A percentile compares a stretch with the other conserved stretches of the same genome.
phyloP scores from a whole-genome alignment of 345 rosid genomes.

The Noccaea caerulescens region DNA sequence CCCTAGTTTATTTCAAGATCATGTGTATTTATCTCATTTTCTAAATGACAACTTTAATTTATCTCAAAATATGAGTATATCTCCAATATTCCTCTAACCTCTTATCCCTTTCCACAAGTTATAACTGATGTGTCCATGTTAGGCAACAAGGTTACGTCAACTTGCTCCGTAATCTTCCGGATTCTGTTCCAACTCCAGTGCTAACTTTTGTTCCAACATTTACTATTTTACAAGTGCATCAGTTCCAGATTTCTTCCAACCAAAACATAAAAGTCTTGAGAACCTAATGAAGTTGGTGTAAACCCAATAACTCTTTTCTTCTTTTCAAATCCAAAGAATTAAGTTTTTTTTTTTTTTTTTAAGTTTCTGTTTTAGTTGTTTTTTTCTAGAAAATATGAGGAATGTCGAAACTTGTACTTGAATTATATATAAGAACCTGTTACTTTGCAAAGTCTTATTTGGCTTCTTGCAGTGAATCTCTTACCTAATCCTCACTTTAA shows the following conservation, averaged over 20 bases:
- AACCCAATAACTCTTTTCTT: not conserved
- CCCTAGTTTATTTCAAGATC: not conserved
- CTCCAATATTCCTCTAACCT: not conserved
- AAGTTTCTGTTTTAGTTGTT: not conserved
- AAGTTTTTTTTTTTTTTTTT: not conserved
- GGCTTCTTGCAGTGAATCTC: slow-evolving; percentile 30
- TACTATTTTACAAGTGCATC: not conserved
- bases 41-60: not conserved
- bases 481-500: slow-evolving; percentile 39
- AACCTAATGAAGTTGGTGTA: slow-evolving; percentile 11
- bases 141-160: not conserved
- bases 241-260: not conserved
- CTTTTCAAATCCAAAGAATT: not conserved
- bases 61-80: not conserved
- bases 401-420: not conserved
- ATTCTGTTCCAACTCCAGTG: slow-evolving; percentile 4
- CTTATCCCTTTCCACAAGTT: not conserved
- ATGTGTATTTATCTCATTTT: not conserved
- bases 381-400: not conserved
- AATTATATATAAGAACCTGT: slow-evolving; percentile 12
- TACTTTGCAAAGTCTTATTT: slow-evolving; percentile 25
- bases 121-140: not conserved
- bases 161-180: not conserved
- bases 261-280: not conserved
- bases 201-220: not conserved